These are phyloP conservation scores for Emmonsiellopsis sp. DNA, from an alignment of 2,329 filamentous ascomycete species.

Conservation along the genomic window DNA sequence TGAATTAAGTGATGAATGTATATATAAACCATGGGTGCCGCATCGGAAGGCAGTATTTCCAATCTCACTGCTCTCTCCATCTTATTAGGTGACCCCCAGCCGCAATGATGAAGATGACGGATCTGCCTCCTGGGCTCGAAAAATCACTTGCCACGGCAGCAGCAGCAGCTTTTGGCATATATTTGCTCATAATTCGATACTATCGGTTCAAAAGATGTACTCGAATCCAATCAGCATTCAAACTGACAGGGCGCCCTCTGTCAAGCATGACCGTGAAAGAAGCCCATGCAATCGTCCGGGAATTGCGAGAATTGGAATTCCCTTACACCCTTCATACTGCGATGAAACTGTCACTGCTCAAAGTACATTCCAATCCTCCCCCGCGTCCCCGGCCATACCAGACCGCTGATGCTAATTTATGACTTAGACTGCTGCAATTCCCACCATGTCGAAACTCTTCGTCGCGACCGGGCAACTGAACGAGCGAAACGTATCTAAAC, in stretches of 20 bases:
- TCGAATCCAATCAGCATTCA: neutral
- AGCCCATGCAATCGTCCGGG: constrained; percentile 19
- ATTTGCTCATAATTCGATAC: neutral
- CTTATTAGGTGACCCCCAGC: no score
- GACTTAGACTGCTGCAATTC: constrained; percentile 39
- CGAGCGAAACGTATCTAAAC: constrained; percentile 35
- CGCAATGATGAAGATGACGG: neutral
- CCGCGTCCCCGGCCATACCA: neutral
- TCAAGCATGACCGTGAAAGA: constrained; percentile 25
- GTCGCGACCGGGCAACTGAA: constrained; percentile 38
- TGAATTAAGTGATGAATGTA: no score
- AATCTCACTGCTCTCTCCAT: no score
- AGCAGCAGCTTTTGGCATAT: neutral
- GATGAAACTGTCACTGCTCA: constrained; percentile 18
- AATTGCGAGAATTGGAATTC: constrained; percentile 25
- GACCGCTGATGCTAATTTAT: neutral
- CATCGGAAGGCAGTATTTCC: no score
- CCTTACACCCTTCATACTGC: constrained; percentile 22
- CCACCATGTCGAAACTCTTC: constrained; percentile 40
- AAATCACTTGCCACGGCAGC: neutral
- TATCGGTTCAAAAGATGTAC: neutral
- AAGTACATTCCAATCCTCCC: constrained; percentile 11
- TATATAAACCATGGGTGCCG: no score
- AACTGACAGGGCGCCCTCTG: constrained; percentile 4
- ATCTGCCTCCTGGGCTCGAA: neutral